Percentiles rank a stretch among this genome's conserved stretches.
phyloP scores from a whole-genome alignment of 177 flowering plant species.

The Vitis hybrid region DNA sequence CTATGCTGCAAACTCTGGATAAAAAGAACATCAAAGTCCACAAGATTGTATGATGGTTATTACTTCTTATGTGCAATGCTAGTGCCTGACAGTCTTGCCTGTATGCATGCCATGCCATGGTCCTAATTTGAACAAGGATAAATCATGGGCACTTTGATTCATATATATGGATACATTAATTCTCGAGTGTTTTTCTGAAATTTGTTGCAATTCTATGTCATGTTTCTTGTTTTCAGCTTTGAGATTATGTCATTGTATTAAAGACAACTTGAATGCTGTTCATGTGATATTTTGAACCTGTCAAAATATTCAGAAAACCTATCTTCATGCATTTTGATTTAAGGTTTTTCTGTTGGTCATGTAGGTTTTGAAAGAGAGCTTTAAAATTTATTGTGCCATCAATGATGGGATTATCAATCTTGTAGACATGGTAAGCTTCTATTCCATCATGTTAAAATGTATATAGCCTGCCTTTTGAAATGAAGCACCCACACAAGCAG shows the following conservation, averaged over 20 bases:
- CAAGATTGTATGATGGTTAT: neutral
- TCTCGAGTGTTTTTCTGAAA: too few species aligned
- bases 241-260: too few species aligned
- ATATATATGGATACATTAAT: too few species aligned
- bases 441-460: too few species aligned
- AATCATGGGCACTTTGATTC: too few species aligned
- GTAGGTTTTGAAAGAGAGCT: conserved; percentile 97
- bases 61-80: neutral
- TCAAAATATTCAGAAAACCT: too few species aligned
- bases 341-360: conserved; percentile 11
- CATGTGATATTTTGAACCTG: neutral
- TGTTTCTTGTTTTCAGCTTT: too few species aligned
- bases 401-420: conserved; percentile 98
- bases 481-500: neutral
- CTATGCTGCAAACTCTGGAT: neutral
- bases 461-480: neutral
- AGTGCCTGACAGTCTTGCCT: neutral
- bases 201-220: too few species aligned
- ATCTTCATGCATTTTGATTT: neutral
- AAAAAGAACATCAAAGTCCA: neutral
- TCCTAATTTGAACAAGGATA: too few species aligned
- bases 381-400: conserved; percentile 93
- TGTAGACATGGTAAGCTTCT: conserved; percentile 44
- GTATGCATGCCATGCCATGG: too few species aligned
- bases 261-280: too few species aligned